Conservation (phyloP, 1,284 basidiomycete genomes). For the Irpex lacteus region DNA sequence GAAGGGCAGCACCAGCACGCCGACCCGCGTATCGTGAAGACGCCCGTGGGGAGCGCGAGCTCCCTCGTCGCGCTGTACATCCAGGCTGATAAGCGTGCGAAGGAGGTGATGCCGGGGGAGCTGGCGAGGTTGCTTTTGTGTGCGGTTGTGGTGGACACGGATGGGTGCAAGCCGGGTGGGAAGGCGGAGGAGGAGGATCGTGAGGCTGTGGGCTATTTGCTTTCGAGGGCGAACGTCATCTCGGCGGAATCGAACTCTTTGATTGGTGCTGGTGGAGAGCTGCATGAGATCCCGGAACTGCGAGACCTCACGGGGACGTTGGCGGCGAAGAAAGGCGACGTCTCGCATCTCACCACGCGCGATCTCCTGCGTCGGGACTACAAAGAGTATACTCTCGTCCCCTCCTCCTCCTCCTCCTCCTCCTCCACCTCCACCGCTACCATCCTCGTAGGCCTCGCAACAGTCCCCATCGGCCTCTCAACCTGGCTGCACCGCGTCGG, state of each 20-base stretch:
- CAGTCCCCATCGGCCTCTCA: constrained; percentile 39
- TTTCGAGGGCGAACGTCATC: constrained; percentile 41
- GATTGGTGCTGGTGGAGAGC: neutral
- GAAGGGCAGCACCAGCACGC: constrained; percentile 71
- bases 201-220: constrained; percentile 58
- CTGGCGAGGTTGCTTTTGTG: constrained; percentile 79
- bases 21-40: constrained; percentile 59
- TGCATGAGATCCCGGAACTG: constrained; percentile 38
- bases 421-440: constrained; percentile 16
- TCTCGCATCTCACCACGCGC: constrained; percentile 65
- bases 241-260: neutral
- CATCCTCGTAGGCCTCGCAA: constrained; percentile 45
- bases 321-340: constrained; percentile 59
- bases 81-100: constrained; percentile 38
- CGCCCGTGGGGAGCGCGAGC: constrained; percentile 74
- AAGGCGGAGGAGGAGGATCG: constrained; percentile 67
- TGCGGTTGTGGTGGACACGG: constrained; percentile 83
- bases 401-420: constrained; percentile 15
- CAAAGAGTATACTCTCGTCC: constrained; percentile 74
- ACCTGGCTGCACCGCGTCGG: constrained; percentile 43
- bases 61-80: constrained; percentile 71
- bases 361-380: constrained; percentile 91
- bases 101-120: constrained; percentile 63
- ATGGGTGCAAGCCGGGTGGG: constrained; percentile 70
- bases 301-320: constrained; percentile 53